Conservation (phyloP, 805 yeast genomes). For the Spathaspora hagerdaliae region DNA sequence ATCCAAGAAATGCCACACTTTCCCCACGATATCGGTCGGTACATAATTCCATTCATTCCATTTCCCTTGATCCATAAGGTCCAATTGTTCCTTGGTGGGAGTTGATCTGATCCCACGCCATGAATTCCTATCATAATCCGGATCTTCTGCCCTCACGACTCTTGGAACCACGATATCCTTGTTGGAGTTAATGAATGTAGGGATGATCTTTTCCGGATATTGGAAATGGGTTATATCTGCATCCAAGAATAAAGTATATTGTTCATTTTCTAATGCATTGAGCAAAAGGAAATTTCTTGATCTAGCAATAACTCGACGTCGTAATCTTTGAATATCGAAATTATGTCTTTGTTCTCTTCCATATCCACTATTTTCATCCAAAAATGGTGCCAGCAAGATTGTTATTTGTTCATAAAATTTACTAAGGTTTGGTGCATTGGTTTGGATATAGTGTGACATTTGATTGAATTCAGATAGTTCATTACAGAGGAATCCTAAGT, state of each 20-base stretch:
- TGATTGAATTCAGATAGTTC: slow-evolving; percentile 19
- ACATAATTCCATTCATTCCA: slow-evolving; percentile 31
- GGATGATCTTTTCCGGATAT: slow-evolving; percentile 18
- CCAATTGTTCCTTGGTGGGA: slow-evolving; percentile 25
- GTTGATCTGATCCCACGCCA: slow-evolving; percentile 37
- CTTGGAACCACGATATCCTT: slow-evolving; percentile 38
- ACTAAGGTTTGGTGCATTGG: slow-evolving; percentile 8
- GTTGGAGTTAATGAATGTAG: slow-evolving; percentile 21
- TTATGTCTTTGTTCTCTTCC: slow-evolving; percentile 20
- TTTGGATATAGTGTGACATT: slow-evolving; percentile 15
- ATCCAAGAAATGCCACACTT: slow-evolving; percentile 26
- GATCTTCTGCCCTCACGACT: slow-evolving; percentile 18
- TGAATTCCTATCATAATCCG: slow-evolving; percentile 37
- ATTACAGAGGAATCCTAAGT: slow-evolving; percentile 31
- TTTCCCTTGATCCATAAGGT: slow-evolving; percentile 21
- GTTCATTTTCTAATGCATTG: slow-evolving; percentile 23
- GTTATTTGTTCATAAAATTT: slow-evolving; percentile 15
- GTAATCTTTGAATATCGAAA: slow-evolving; percentile 25
- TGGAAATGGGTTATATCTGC: slow-evolving; percentile 28
- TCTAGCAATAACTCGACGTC: slow-evolving; percentile 34
- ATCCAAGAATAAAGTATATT: slow-evolving; percentile 34
- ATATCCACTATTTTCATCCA: slow-evolving; percentile 20
- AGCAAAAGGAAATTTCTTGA: slow-evolving; percentile 32
- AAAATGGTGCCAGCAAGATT: slow-evolving; percentile 29
- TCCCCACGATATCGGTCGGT: slow-evolving; percentile 25